Evolutionary conservation across 345 rosid species (phyloP).

Genomic region (Noccaea bulbosa): DNA sequence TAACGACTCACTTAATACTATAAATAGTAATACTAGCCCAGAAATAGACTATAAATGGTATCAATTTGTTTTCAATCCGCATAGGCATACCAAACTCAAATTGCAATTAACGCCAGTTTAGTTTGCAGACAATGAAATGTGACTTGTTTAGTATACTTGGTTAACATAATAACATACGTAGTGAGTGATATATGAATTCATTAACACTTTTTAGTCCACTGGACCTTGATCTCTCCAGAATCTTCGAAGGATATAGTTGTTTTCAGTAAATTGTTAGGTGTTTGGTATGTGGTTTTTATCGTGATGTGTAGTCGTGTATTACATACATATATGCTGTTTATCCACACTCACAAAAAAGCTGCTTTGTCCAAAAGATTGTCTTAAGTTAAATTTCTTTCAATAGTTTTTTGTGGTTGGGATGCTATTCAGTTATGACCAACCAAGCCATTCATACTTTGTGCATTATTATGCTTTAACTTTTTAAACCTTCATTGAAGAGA

Average conservation of each 20-base stretch:
- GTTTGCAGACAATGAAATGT: neutral
- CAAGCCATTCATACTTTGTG: neutral
- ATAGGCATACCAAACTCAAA: neutral
- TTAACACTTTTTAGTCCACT: no score
- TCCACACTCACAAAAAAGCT: no score
- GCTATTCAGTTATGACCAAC: slow-evolving; percentile 31
- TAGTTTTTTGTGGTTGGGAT: slow-evolving; percentile 41
- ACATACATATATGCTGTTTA: no score
- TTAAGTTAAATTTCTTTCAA: neutral
- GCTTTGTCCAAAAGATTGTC: neutral
- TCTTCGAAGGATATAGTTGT: no score
- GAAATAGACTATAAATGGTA: neutral
- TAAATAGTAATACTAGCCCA: neutral
- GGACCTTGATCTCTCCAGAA: no score
- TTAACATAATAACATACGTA: no score
- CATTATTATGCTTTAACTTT: slow-evolving; percentile 16
- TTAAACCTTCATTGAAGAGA: neutral
- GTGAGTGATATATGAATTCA: no score
- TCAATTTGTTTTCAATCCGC: neutral
- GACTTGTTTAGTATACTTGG: no score
- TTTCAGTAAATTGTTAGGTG: no score
- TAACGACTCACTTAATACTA: neutral
- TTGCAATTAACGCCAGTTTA: neutral
- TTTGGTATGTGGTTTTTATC: no score
- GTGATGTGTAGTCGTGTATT: no score